phyloP scores from a whole-genome alignment of 1,139 yeast species.

The Waltiozyma sp. region DNA sequence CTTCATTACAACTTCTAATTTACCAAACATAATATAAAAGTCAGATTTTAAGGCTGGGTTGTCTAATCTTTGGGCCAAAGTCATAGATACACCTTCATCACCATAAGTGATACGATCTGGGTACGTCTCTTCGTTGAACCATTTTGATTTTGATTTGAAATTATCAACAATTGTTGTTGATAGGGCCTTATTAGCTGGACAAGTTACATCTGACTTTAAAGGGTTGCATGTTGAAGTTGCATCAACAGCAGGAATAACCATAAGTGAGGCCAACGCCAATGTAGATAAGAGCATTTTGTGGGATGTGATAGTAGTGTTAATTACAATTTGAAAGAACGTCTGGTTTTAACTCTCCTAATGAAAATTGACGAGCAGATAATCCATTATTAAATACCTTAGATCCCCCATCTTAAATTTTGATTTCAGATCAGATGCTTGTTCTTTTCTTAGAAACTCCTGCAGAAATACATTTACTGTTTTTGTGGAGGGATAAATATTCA shows the following conservation, averaged over 20 bases:
- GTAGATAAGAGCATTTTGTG: background rate
- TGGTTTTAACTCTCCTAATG: no score
- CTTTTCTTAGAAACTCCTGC: background rate
- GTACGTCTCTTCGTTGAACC: conserved; percentile 28
- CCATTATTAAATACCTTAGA: no score
- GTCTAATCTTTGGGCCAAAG: conserved; percentile 50
- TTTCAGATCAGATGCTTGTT: background rate
- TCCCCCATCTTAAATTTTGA: background rate
- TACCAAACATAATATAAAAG: conserved; percentile 81
- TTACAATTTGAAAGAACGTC: no score
- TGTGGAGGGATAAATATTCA: background rate
- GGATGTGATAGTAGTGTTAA: no score
- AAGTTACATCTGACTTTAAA: conserved; percentile 19
- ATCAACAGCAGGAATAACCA: background rate
- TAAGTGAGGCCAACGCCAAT: conserved; percentile 3
- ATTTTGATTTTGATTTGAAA: conserved; percentile 33
- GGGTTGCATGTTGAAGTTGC: conserved; percentile 29
- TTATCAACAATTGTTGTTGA: conserved; percentile 41
- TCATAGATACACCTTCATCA: conserved; percentile 49
- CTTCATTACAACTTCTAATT: conserved; percentile 57
- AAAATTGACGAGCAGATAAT: no score
- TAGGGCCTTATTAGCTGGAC: conserved; percentile 45
- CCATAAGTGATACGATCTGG: conserved; percentile 28
- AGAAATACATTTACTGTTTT: no score
- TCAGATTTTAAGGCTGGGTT: conserved; percentile 68